Evolutionary conservation across 768 basidiomycete genomes (phyloP).

Genomic region (Tremella fuciformis): DNA sequence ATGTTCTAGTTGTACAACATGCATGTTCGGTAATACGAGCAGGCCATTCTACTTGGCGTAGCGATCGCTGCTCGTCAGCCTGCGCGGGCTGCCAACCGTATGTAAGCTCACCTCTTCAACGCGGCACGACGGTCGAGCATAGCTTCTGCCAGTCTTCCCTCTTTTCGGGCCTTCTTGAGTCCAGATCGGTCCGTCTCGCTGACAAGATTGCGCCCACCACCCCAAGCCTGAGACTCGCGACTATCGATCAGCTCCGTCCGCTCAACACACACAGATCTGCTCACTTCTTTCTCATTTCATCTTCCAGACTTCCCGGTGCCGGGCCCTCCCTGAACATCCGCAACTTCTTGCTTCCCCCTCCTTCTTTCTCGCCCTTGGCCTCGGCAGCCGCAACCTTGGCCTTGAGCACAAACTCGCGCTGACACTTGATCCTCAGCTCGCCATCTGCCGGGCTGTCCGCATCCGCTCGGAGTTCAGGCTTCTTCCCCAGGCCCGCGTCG

Average conservation of each 20-base stretch:
- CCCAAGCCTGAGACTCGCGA: slow-evolving; percentile 47
- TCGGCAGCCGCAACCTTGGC: slow-evolving; percentile 32
- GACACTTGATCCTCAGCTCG: slow-evolving; percentile 46
- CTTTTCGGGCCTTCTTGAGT: slow-evolving; percentile 48
- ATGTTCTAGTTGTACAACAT: slow-evolving; percentile 11
- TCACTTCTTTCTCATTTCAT: slow-evolving; percentile 50
- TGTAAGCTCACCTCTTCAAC: slow-evolving; percentile 43
- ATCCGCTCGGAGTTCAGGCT: slow-evolving; percentile 45
- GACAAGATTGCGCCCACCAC: slow-evolving; percentile 40
- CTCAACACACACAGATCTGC: slow-evolving; percentile 15
- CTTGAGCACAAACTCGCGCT: slow-evolving; percentile 49
- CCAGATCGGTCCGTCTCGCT: slow-evolving; percentile 44
- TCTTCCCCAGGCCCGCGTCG: slow-evolving; percentile 13
- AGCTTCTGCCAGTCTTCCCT: slow-evolving; percentile 49
- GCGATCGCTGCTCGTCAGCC: slow-evolving; percentile 35
- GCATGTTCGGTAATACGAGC: neutral
- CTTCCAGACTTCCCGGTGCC: slow-evolving; percentile 39
- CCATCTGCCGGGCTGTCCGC: slow-evolving; percentile 29
- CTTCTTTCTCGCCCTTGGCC: slow-evolving; percentile 18
- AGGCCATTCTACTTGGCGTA: slow-evolving; percentile 37
- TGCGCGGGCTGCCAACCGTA: neutral
- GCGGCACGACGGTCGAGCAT: slow-evolving; percentile 50
- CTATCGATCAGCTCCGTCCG: slow-evolving; percentile 17
- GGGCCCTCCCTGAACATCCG: slow-evolving; percentile 32
- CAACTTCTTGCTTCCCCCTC: slow-evolving; percentile 13